Base-by-base conservation (phyloP, 495 filamentous ascomycete genomes). In the Aspergillus panamensis region DNA sequence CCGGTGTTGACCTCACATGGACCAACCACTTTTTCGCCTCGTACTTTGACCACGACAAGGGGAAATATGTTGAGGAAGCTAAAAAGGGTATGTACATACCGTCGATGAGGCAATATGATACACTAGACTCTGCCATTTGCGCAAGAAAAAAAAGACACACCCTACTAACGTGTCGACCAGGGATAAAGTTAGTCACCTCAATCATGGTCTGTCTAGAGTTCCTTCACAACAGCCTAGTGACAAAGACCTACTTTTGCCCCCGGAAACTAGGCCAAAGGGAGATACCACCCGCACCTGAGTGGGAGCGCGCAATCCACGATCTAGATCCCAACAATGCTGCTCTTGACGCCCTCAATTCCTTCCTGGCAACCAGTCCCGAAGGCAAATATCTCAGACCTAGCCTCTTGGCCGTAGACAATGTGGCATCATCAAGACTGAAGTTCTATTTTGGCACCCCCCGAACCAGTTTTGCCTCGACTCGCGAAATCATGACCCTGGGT, bases 401-500 rank as follows among this genome's bases (percentile, higher is more conserved):
- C 19, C 45, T 48, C 25, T 20, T 45, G 13, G 21, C 10, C 1
- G 47, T 49, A 4, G 47, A 49, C 47, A 49, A 29, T 6, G 1
- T 31, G 7, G 10, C 47, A 14, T 14, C 13, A 3, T 49, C 47
- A 10, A 19, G 47, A 30, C 47, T 49, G 6, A 49, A 49, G 19
- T 49, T 10, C 4, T 49, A 49, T 16, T 31, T 30, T 7, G 10
- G 16, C 47, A 16, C 21, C 9, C 20, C 47, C 10, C 47, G 16
- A 8, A 31, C 47, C 3, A 49, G 25, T 20, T 31, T 31, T 8
- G 47, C 47, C 3, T 49, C 47, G 12, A 19, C 13, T 3, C 20
- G 20, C 20, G 47, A 49, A 14, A 49, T 49, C 47, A 49, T 30
- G 47, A 30, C 47, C 47, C 20, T 49, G 13, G 47, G 47, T 10